These are phyloP conservation scores for Sicyos edulis DNA, from an alignment of 306 rosid species.

Conservation along the genomic window DNA sequence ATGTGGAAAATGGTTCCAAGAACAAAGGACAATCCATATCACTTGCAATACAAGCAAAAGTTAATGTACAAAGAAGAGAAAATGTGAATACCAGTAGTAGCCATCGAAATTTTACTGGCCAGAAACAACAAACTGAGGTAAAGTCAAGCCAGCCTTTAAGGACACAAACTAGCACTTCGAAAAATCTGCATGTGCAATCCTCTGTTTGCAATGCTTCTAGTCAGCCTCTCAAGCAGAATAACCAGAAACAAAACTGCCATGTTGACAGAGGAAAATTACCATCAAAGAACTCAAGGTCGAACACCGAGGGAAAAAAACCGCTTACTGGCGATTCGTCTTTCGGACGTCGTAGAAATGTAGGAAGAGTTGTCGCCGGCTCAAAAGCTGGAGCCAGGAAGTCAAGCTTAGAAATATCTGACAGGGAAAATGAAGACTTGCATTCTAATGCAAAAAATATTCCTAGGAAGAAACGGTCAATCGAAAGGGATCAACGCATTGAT, in stretches of 20 bases:
- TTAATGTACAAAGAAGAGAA: slow-evolving; percentile 88
- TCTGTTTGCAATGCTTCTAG: slow-evolving; percentile 36
- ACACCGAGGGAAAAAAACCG: slow-evolving; percentile 48
- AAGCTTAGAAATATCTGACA: slow-evolving; percentile 41
- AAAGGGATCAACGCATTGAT: slow-evolving; percentile 50
- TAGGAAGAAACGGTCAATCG: slow-evolving; percentile 76
- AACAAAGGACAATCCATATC: slow-evolving; percentile 73
- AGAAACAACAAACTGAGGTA: slow-evolving; percentile 51
- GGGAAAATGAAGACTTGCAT: slow-evolving; percentile 58
- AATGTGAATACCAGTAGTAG: slow-evolving; percentile 51
- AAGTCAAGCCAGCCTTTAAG: slow-evolving; percentile 45
- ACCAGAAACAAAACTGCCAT: slow-evolving; percentile 70
- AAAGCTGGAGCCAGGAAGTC: slow-evolving; percentile 58
- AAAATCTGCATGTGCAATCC: slow-evolving; percentile 48
- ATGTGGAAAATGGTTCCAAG: slow-evolving; percentile 37
- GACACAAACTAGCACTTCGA: slow-evolving; percentile 41
- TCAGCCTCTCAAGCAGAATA: slow-evolving; percentile 65
- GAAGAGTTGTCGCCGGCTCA: slow-evolving; percentile 46
- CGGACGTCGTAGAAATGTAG: slow-evolving; percentile 55
- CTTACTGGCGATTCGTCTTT: slow-evolving; percentile 41
- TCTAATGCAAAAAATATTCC: slow-evolving; percentile 51
- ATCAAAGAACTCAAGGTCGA: slow-evolving; percentile 49
- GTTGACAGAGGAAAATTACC: slow-evolving; percentile 52
- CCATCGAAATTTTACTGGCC: slow-evolving; percentile 41
- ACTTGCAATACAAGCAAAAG: slow-evolving; percentile 96